phyloP scores from a whole-genome alignment of 257 asterid species.

The Ilex aquifolium region DNA sequence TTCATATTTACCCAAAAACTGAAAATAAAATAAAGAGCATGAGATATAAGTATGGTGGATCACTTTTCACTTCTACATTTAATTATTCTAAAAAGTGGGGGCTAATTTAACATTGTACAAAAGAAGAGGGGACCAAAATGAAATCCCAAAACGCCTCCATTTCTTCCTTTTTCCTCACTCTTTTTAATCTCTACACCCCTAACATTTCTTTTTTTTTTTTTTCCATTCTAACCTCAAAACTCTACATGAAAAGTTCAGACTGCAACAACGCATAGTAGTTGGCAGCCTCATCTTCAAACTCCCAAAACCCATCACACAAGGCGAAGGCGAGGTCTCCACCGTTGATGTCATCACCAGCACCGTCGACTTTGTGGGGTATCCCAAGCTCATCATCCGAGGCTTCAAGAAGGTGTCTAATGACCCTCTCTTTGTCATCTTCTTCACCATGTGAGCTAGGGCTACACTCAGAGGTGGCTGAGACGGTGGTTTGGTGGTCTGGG shows the following conservation, averaged over 20 bases:
- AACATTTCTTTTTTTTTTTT: conserved; percentile 18
- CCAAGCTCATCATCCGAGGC: conserved; percentile 94
- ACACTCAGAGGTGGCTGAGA: conserved; percentile 6
- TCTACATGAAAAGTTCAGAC: conserved; percentile 67
- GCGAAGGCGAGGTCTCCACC: conserved; percentile 21
- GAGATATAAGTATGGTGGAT: neutral
- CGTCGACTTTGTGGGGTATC: conserved; percentile 39
- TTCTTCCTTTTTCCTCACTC: conserved; percentile 11
- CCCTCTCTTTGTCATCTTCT: conserved; percentile 35
- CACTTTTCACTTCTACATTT: conserved; percentile 7
- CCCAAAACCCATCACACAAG: conserved; percentile 57
- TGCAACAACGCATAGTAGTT: conserved; percentile 51
- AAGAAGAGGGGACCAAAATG: conserved; percentile 38
- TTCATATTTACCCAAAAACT: too few species aligned
- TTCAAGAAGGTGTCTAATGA: conserved; percentile 79
- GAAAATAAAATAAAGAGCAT: too few species aligned
- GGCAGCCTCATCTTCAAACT: conserved; percentile 71
- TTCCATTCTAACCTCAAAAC: conserved; percentile 4
- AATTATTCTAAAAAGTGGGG: conserved; percentile 26
- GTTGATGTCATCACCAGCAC: conserved; percentile 17
- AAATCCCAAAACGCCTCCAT: conserved; percentile 30
- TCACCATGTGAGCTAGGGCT: conserved; percentile 13
- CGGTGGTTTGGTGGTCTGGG: conserved; percentile 5
- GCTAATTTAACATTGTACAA: conserved; percentile 17
- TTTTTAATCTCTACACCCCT: conserved; percentile 17